Conservation (phyloP, 805 yeast genomes). For the Peterozyma toletana region DNA sequence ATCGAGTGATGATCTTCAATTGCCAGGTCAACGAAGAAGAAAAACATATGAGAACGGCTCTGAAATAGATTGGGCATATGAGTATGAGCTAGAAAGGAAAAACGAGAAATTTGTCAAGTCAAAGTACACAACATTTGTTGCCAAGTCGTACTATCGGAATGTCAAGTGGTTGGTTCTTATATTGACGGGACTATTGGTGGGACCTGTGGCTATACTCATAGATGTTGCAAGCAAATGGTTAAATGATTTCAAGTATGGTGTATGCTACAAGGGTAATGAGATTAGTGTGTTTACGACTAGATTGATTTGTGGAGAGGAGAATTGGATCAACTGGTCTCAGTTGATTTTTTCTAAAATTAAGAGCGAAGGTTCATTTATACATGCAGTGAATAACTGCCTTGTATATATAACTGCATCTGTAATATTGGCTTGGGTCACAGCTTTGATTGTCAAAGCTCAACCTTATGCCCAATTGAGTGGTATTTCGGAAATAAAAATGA, state of each 20-base stretch:
- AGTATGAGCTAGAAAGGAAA: slow-evolving; percentile 18
- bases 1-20: too few species aligned
- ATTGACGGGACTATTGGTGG: slow-evolving; percentile 36
- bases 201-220: slow-evolving; percentile 38
- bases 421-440: slow-evolving; percentile 30
- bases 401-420: slow-evolving; percentile 30
- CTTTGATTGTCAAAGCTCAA: slow-evolving; percentile 21
- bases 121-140: slow-evolving; percentile 9
- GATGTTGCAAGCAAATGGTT: slow-evolving; percentile 44
- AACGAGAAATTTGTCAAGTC: slow-evolving; percentile 4
- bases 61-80: slow-evolving; percentile 26
- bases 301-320: slow-evolving; percentile 22
- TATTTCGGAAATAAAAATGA: slow-evolving; percentile 64
- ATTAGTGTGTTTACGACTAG: slow-evolving; percentile 13
- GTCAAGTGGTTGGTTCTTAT: slow-evolving; percentile 43
- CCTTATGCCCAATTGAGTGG: slow-evolving; percentile 49
- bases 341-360: slow-evolving; percentile 23
- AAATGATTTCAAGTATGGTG: slow-evolving; percentile 46
- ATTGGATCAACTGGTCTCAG: slow-evolving; percentile 23
- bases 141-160: slow-evolving; percentile 14
- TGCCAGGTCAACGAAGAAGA: neutral
- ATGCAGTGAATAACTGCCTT: slow-evolving; percentile 20
- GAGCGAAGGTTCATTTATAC: slow-evolving; percentile 11
- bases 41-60: slow-evolving; percentile 11
- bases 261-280: slow-evolving; percentile 28